Base-by-base conservation (phyloP, 208 protist genomes). In the Acanthamoeba polyphaga region DNA sequence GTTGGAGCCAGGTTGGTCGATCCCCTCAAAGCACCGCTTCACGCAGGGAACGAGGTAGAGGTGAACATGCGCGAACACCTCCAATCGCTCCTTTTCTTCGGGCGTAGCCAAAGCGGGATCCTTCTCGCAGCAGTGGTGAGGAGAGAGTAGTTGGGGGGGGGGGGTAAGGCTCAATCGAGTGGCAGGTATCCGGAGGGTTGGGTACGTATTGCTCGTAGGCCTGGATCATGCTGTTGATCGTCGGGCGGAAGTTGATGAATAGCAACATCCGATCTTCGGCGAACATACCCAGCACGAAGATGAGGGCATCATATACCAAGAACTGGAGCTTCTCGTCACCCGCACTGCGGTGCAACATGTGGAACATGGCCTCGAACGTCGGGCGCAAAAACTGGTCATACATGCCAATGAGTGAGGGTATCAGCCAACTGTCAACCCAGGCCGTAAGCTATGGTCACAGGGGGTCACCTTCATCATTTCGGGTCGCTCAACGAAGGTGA, bases 311-410 rank as follows among this genome's bases (percentile, higher is more conserved):
- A 62, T 92, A 92, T 38, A 94, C 55, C 34, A 94, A 55, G 17
- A 13, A 4, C 43, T 29, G 58, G 32, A 94, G 58, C 43, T 85
- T 29, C 32, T 82, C 24, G 34, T 38, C 32, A 17, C 58, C 76
- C 6, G 78, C 29, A 10, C 94, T 72, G 9, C n/a, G 6, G 27
- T 68, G 87, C 19, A 95, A 62, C 60, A 96, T 96, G 22, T 66
- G 24, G 89, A 96, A 95, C 58, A 96, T 78, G 24, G 95, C 95
- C 72, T 95, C 93, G 19, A 96, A 89, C 13, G 74, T 95, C 15
- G 95, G 84, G n/a, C 76, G 95, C 60, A 96, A 58, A 60, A 96
- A 96, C 76, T 60, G 22, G 51, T 8, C 8, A 43, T 53, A 60
- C 7, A 29, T 9, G 13, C 80, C 43, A 46, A 46, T 4, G 5